phyloP scores from a whole-genome alignment of 768 basidiomycete species.

The Leccinellum luteum region DNA sequence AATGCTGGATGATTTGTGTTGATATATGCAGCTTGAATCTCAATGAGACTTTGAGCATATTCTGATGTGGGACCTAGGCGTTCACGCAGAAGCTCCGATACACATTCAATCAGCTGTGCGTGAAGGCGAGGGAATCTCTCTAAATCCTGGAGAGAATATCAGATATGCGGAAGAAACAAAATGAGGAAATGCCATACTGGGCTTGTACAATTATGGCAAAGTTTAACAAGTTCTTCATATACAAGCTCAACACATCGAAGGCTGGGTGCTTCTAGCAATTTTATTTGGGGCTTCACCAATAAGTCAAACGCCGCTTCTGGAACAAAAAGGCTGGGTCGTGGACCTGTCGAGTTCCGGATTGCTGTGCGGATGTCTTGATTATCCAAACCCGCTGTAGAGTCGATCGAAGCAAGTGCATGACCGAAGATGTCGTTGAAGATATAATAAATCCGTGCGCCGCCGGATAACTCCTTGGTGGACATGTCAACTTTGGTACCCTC shows the following conservation, averaged over 20 bases:
- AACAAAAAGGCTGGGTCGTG: conserved; percentile 92
- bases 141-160: conserved; percentile 61
- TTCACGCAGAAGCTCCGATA: conserved; percentile 94
- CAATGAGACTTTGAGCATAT: conserved; percentile 94
- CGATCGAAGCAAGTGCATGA: conserved; percentile 82
- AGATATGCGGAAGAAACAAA: conserved; percentile 8
- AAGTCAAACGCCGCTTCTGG: conserved; percentile 97
- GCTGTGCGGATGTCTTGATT: conserved; percentile 96
- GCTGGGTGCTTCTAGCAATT: conserved; percentile 91
- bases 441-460: conserved; percentile 97
- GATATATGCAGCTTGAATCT: conserved; percentile 98
- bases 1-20: conserved; percentile 99
- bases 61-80: conserved; percentile 94
- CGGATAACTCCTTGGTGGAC: conserved; percentile 97
- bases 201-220: conserved; percentile 97
- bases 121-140: conserved; percentile 94
- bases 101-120: conserved; percentile 90
- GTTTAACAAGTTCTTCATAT: conserved; percentile 98
- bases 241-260: conserved; percentile 96
- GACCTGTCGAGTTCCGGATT: conserved; percentile 97
- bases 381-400: conserved; percentile 88
- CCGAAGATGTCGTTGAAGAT: conserved; percentile 99
- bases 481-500: conserved; percentile 96
- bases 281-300: conserved; percentile 97
- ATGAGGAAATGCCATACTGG: conserved; percentile 46